These are phyloP conservation scores for Tricholoma sp. DNA, from an alignment of 768 basidiomycete species.

Conservation along the genomic window DNA sequence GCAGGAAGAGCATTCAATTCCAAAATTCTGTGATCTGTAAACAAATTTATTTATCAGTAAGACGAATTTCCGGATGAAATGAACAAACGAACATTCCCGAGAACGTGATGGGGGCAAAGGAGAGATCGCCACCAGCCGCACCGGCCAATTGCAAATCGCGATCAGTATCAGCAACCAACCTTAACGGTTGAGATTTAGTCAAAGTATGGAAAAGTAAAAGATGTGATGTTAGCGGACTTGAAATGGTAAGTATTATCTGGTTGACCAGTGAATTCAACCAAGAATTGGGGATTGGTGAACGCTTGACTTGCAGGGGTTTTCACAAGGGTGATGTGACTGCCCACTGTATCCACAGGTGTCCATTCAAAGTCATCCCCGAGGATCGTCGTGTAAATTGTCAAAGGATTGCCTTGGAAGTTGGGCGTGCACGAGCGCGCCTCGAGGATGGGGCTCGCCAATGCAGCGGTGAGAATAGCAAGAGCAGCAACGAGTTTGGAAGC, in stretches of 20 bases:
- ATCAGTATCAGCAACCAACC: conserved; percentile 3
- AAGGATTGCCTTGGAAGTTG: conserved; percentile 5
- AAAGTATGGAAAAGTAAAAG: neutral
- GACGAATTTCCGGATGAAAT: neutral
- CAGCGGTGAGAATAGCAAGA: neutral
- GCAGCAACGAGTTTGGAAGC: conserved; percentile 3
- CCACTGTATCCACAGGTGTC: conserved; percentile 2
- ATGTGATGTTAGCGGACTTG: neutral
- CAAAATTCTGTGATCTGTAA: conserved; percentile 2
- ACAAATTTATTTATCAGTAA: neutral
- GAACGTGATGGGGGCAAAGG: neutral
- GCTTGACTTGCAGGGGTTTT: neutral
- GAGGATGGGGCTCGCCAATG: neutral
- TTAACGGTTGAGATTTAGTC: neutral
- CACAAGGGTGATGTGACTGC: conserved; percentile 4
- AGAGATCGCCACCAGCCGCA: neutral
- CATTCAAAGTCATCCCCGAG: conserved; percentile 1
- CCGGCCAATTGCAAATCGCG: neutral
- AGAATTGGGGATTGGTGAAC: conserved; percentile 1
- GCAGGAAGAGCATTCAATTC: neutral
- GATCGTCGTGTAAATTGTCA: conserved; percentile 2
- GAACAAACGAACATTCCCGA: neutral
- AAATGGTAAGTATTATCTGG: conserved; percentile 4
- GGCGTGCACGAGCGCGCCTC: conserved; percentile 6
- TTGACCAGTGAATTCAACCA: conserved; percentile 1